Evolutionary conservation across 2,329 filamentous ascomycete species (phyloP).

Genomic region (Cladosporium sp.): DNA sequence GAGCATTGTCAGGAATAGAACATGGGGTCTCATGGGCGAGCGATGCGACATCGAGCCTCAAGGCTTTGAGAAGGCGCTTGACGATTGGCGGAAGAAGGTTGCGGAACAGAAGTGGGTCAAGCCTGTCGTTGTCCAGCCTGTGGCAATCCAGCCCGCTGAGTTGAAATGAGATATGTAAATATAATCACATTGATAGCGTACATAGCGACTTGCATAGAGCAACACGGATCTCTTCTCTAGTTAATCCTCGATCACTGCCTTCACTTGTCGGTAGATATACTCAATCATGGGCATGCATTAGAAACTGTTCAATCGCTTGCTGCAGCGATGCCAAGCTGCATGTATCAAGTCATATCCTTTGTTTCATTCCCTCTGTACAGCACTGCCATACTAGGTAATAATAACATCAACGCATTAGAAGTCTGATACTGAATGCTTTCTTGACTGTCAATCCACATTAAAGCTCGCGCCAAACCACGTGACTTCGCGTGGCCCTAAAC

Average conservation of each 20-base stretch:
- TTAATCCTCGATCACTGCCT: neutral
- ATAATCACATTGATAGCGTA: neutral
- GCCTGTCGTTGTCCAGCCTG: neutral
- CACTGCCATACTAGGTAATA: neutral
- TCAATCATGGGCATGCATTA: neutral
- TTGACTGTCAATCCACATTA: neutral
- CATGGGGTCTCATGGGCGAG: conserved; percentile 76
- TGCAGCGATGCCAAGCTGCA: neutral
- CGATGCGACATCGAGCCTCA: conserved; percentile 64
- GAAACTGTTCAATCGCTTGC: neutral
- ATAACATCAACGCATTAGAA: no score
- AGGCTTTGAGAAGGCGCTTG: conserved; percentile 65
- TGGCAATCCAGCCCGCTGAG: neutral
- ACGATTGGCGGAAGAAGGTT: conserved; percentile 56
- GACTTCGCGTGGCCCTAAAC: neutral
- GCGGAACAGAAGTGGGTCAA: neutral
- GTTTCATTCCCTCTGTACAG: neutral
- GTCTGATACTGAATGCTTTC: neutral
- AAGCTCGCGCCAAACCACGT: neutral
- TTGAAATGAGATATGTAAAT: neutral
- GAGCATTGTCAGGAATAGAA: conserved; percentile 74
- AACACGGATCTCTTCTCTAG: neutral
- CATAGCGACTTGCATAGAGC: conserved; percentile 4
- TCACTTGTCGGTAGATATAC: no score
- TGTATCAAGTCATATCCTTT: no score